Evolutionary conservation across 192 early-diverging fungal genomes (phyloP), one percentile per base, ranked within the genome.

Genomic region (Gigaspora rosea): DNA sequence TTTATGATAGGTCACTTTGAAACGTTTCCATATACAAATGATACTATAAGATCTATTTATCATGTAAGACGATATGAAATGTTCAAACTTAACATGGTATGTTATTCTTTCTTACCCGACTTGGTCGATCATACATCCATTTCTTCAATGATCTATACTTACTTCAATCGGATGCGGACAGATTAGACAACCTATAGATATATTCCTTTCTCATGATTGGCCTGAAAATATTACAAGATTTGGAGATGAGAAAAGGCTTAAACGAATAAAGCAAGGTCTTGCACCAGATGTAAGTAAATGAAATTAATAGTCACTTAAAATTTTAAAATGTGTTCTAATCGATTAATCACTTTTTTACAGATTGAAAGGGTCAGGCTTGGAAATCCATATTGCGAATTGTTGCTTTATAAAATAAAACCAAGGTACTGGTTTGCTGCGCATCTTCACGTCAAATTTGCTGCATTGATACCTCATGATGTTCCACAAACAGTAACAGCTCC

Each of bases 201-300:
- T 98, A 20, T 93, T 99, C 66, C 74, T 98, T 0, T 95, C 95
- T 7, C 98, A 99, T 79, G 98, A 99, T 76, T 99, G 98, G 98
- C 98, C 98, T 1, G 85, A 88, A 58, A 90, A 90, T 10, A 95
- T 98, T 46, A 93, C 93, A 58, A 81, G 85, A 32, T 91, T 91
- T 80, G 98, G 98, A 3, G 82, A 98, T 81, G 79, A 86, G 0
- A 52, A 77, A 6, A 33, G 72, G 35, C 82, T 99, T 54, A 74
- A 97, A 27, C 73, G 81, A 4, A 80, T 47, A 4, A 98, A 98
- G 77, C 86, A 81, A n/a, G 94, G 87, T 81, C 93, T 98, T 66
- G 78, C 64, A 51, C 78, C 78, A 3, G 97, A 98, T 84, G 91
- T 95, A 78, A 78, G 71, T 80, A 72, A 77, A 0, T 32, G 35